Evolutionary conservation across 1,284 basidiomycete species (phyloP), one percentile per base, ranked within the genome.

Genomic region (Malassezia dermatis): DNA sequence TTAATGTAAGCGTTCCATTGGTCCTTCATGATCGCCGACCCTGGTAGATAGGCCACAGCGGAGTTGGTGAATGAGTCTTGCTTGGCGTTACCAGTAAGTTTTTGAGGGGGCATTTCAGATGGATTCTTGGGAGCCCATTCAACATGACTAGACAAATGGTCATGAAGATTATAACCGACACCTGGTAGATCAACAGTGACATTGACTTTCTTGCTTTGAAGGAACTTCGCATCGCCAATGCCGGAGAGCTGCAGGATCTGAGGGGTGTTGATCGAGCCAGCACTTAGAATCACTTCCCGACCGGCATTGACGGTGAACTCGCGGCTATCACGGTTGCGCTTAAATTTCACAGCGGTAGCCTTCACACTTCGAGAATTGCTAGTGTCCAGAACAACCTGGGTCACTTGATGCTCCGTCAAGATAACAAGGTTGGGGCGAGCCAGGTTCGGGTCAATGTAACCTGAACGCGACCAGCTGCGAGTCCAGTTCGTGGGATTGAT

Each of bases 131-230:
- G 79, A 41, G 76, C 75, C 75, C 77, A 83, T 5, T 76, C 71
- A 8, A 83, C 76, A 59, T 78, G 75, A 17, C 80, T 78, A 53
- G 57, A 59, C 35, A 57, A 35, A 57, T 57, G 84, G 69, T 88
- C 84, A 70, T 85, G 83, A 41, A 87, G 69, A 75, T 86, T 83
- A 74, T 84, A 81, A 1, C 86, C 86, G 50, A 89, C 86, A 52
- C 83, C 84, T 4, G 85, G 84, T 2, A 86, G 77, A 57, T 82
- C 81, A 37, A 78, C 58, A 11, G 72, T 64, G 53, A 64, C 57
- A 10, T 50, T 45, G 26, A 84, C 82, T 44, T 86, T 75, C 1
- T 81, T 78, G 30, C 67, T 48, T 42, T 72, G 56, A 79, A 76
- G n/a, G 19, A 84, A 78, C 15, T 76, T 72, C 3, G 78, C 77